Conservation (phyloP, 1,139 yeast species). For the Zygotorulaspora mrakii region DNA sequence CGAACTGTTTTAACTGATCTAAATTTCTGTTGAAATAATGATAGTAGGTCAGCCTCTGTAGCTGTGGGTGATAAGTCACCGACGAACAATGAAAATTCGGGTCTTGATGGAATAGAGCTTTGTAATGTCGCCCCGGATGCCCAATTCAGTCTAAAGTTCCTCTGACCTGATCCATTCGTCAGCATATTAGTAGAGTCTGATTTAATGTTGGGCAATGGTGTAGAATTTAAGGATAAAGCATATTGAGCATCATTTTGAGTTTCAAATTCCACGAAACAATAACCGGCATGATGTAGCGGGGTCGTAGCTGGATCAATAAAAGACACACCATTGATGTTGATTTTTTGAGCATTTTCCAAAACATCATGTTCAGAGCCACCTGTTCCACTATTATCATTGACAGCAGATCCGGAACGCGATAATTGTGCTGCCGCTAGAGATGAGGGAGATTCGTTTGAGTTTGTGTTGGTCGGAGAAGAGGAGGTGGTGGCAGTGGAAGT, state of each 20-base stretch:
- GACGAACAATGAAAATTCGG: conserved; percentile 73
- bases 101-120: conserved; percentile 32
- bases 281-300: conserved; percentile 57
- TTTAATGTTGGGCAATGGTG: conserved; percentile 58
- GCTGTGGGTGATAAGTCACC: conserved; percentile 81
- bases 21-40: conserved; percentile 65
- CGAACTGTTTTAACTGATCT: conserved; percentile 80
- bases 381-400: conserved; percentile 4
- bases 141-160: conserved; percentile 74
- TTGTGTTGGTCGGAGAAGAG: conserved; percentile 22
- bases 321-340: conserved; percentile 34
- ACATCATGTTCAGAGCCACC: conserved; percentile 5
- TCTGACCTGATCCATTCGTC: conserved; percentile 33
- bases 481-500: conserved; percentile 14
- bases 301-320: conserved; percentile 36
- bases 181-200: conserved; percentile 29
- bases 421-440: neutral
- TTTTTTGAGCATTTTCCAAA: conserved; percentile 18
- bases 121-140: conserved; percentile 66
- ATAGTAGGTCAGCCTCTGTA: conserved; percentile 65
- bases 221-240: conserved; percentile 69
- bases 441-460: conserved; percentile 4
- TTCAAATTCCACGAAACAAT: conserved; percentile 82
- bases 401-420: conserved; percentile 1
- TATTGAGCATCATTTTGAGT: conserved; percentile 61